These are phyloP conservation scores for Casuarina glauca DNA, from an alignment of 306 rosid genomes.

Conservation along the genomic window DNA sequence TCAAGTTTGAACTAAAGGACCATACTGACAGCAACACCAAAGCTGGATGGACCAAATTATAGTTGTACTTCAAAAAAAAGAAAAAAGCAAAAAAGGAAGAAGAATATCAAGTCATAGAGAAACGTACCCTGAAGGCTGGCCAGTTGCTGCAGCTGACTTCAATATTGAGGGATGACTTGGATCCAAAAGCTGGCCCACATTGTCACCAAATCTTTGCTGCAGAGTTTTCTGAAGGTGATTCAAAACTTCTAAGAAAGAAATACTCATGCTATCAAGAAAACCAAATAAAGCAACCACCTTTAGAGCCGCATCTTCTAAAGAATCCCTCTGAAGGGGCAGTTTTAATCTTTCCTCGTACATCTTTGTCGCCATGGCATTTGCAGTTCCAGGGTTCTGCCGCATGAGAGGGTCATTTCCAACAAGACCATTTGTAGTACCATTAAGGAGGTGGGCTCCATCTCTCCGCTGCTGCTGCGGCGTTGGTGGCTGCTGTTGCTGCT, in stretches of 20 bases:
- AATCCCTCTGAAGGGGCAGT: slow-evolving; percentile 84
- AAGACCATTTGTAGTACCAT: slow-evolving; percentile 84
- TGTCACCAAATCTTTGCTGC: slow-evolving; percentile 94
- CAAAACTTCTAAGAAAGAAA: slow-evolving; percentile 26
- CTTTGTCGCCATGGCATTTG: slow-evolving; percentile 87
- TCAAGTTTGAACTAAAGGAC: no score
- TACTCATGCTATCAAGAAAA: slow-evolving; percentile 18
- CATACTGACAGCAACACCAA: no score
- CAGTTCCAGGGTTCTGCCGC: slow-evolving; percentile 81
- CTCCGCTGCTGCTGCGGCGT: slow-evolving; percentile 58
- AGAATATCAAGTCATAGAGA: slow-evolving; percentile 10
- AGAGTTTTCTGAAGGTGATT: slow-evolving; percentile 28
- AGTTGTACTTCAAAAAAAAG: not conserved
- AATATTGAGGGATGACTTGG: slow-evolving; percentile 76
- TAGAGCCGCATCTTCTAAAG: slow-evolving; percentile 85
- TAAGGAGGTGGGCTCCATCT: slow-evolving; percentile 82
- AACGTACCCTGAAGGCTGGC: slow-evolving; percentile 91
- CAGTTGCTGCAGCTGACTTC: slow-evolving; percentile 83
- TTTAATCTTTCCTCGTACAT: slow-evolving; percentile 94
- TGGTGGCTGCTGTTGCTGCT: slow-evolving; percentile 45
- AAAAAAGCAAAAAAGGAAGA: slow-evolving; percentile 11
- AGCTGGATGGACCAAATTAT: no score
- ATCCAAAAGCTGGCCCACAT: slow-evolving; percentile 87
- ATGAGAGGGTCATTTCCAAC: slow-evolving; percentile 70
- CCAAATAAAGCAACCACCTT: slow-evolving; percentile 51